phyloP scores from a whole-genome alignment of 139 green algal genomes.

The Auxenochlorella pyrenoidosa region DNA sequence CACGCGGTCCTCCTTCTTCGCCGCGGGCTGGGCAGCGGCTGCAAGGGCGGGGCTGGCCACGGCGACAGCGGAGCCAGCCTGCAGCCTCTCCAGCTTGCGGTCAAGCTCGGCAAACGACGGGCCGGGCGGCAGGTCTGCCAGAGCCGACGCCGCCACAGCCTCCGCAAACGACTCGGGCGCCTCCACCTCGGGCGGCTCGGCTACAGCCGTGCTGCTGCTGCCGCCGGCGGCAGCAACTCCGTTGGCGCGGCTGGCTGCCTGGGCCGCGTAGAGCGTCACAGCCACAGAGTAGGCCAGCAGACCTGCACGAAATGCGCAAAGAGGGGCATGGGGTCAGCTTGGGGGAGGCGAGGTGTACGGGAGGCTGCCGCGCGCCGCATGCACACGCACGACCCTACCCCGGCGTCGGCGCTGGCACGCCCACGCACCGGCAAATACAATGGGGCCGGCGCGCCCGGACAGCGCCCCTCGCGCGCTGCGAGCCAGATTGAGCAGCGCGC shows the following conservation, averaged over 20 bases:
- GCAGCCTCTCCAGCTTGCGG: not conserved
- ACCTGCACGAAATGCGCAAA: no score
- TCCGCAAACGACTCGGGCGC: not conserved
- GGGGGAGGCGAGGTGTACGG: no score
- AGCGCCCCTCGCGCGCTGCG: not conserved
- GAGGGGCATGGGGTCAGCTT: no score
- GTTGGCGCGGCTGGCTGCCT: not conserved
- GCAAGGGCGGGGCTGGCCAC: not conserved
- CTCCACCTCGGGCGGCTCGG: not conserved
- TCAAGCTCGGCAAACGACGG: not conserved
- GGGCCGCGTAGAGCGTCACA: not conserved
- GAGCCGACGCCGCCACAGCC: not conserved
- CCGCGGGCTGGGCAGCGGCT: not conserved
- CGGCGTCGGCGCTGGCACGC: no score
- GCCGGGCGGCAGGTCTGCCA: not conserved
- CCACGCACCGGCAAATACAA: not conserved
- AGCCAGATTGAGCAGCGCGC: not conserved
- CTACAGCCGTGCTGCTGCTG: constrained; percentile 4
- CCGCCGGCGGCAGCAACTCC: not conserved
- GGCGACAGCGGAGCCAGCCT: not conserved
- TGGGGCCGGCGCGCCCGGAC: not conserved
- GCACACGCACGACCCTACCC: no score
- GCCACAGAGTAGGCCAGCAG: constrained; percentile 4
- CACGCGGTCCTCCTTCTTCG: not conserved
- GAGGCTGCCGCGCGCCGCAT: no score